phyloP scores from a whole-genome alignment of 2,329 filamentous ascomycete species.

The Alternaria conjuncta region DNA sequence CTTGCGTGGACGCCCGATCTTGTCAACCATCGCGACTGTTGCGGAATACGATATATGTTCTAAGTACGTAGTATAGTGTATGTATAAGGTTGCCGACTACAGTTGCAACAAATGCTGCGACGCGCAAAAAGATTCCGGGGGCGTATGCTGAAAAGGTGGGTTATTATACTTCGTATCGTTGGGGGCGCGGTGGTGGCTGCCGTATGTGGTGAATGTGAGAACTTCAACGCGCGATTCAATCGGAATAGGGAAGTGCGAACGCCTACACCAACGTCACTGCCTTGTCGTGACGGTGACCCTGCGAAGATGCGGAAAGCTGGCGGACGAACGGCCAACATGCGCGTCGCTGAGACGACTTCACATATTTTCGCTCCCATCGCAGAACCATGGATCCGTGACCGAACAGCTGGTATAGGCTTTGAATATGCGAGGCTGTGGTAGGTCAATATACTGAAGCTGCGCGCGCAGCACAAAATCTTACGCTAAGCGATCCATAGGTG shows the following conservation, averaged over 20 bases:
- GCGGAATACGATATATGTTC: neutral
- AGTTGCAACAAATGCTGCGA: neutral
- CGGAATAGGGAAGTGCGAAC: neutral
- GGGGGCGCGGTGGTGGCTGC: neutral
- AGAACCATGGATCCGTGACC: neutral
- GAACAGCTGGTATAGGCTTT: no score
- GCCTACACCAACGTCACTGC: neutral
- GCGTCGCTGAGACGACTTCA: neutral
- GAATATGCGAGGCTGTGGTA: neutral
- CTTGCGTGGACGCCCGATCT: neutral
- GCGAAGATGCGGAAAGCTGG: no score
- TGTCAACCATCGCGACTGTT: neutral
- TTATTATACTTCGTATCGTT: neutral
- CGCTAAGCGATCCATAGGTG: neutral
- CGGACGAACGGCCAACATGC: fast-evolving
- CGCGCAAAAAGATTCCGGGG: no score
- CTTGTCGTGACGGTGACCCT: fast-evolving
- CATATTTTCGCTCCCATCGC: neutral
- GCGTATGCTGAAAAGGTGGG: neutral
- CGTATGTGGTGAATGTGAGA: neutral
- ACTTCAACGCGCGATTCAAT: neutral
- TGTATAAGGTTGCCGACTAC: neutral
- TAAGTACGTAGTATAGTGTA: neutral
- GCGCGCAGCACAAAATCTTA: neutral
- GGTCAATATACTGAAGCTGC: neutral